A percentile compares a stretch with the other conserved stretches of the same genome.
These are phyloP conservation scores for Cladophialophora yegresii DNA, from an alignment of 2,329 filamentous ascomycete species.

Conservation along the genomic window DNA sequence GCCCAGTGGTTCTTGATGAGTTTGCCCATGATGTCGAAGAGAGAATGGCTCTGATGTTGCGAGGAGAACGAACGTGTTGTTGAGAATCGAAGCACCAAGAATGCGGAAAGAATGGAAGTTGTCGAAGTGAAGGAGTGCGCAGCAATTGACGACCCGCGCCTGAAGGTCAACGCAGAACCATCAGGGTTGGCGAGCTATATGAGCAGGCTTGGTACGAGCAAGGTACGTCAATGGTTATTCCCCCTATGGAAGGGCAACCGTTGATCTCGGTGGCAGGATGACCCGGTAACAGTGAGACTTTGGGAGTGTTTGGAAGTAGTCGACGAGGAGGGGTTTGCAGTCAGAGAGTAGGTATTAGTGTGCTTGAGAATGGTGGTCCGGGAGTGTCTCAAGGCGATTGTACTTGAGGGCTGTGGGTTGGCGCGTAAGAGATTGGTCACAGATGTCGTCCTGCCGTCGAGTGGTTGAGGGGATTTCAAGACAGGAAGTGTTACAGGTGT, in stretches of 20 bases:
- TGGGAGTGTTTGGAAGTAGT: slow-evolving; percentile 12
- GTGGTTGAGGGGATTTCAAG: slow-evolving; percentile 32
- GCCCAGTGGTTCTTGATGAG: slow-evolving; percentile 99
- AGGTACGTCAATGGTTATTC: slow-evolving; percentile 10
- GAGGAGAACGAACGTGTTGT: slow-evolving; percentile 8
- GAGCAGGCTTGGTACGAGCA: slow-evolving; percentile 19
- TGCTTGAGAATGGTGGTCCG: slow-evolving; percentile 23
- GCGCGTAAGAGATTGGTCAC: slow-evolving; percentile 35
- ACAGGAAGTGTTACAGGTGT: slow-evolving; percentile 33
- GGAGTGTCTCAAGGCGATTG: slow-evolving; percentile 25
- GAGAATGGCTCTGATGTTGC: slow-evolving; percentile 1
- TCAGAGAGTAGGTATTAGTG: slow-evolving; percentile 23
- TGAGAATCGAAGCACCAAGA: slow-evolving; percentile 15
- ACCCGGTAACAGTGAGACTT: slow-evolving; percentile 21
- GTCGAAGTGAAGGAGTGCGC: slow-evolving; percentile 21
- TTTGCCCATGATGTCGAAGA: slow-evolving; percentile 71
- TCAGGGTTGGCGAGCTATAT: slow-evolving; percentile 30
- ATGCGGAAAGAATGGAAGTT: slow-evolving; percentile 24
- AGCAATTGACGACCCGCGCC: slow-evolving; percentile 30
- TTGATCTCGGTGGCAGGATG: slow-evolving; percentile 30
- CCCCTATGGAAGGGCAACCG: slow-evolving; percentile 18
- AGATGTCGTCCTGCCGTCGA: slow-evolving; percentile 26
- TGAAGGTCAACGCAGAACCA: slow-evolving; percentile 24
- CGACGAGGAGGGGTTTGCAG: slow-evolving; percentile 23
- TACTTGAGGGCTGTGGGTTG: slow-evolving; percentile 24